Evolutionary conservation across 2,329 filamentous ascomycete species (phyloP), one percentile per base, ranked within the genome.

Genomic region (Thielaviopsis musarum): DNA sequence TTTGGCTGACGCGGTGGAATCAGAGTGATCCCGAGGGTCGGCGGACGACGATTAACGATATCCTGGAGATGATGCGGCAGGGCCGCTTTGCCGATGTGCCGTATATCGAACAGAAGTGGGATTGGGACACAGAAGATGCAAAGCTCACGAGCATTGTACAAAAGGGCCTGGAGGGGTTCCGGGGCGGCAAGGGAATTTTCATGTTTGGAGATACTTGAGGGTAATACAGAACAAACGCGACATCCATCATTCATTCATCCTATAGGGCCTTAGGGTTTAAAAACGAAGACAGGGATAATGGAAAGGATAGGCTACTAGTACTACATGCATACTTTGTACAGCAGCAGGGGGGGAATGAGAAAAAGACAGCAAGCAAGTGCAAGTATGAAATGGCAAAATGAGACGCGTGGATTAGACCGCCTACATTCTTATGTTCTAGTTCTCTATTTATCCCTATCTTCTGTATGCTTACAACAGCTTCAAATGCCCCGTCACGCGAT

Each of bases 1-100:
- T 97, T 72, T 98, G 93, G 93, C 83, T 97, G 24, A 93, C 87
- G 68, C 82, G 79, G 62, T 97, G 93, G 91, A 88, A 87, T 54
- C 84, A 91, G 68, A 74, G 77, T 63, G 78, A 96, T 65, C 80
- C 83, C 0, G 76, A 77, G 5, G 83, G 85, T 62, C 94, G 94
- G 74, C 80, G 81, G 68, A 79, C 78, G 67, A 95, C 89, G 52
- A 83, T 97, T n/a, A 79, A 85, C 24, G 88, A 95, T 71, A 84
- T 98, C 41, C 73, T 98, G 62, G 79, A 83, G 49, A 71, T 95
- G 69, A 87, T 85, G 26, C 76, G 87, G 17, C 73, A 80, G 57
- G 88, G 88, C 5, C 81, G 85, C 70, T 95, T 98, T 69, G 83
- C 78, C 66, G 88, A 95, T 68, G 83, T 83, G 1, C 93, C 93